Evolutionary conservation across 2,329 filamentous ascomycete genomes (phyloP).

Genomic region (Exophiala sp.): DNA sequence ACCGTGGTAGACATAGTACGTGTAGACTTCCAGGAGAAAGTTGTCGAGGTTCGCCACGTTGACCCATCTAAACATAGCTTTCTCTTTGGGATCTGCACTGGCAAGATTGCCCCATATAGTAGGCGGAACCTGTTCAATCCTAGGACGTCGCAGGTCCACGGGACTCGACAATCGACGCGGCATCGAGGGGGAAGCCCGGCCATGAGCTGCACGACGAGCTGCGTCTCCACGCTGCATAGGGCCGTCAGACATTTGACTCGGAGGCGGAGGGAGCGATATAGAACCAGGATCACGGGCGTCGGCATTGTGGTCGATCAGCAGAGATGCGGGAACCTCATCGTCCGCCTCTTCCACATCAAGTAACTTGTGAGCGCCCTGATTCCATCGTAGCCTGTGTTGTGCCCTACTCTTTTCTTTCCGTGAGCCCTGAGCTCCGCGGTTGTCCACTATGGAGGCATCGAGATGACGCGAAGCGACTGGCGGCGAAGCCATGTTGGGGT

Average conservation of each 20-base stretch:
- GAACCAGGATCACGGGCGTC: constrained; percentile 13
- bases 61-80: constrained; percentile 86
- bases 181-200: constrained; percentile 1
- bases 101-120: constrained; percentile 32
- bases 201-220: neutral
- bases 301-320: constrained; percentile 51
- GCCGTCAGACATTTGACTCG: constrained; percentile 18
- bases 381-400: constrained; percentile 12
- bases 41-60: constrained; percentile 85
- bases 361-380: constrained; percentile 15
- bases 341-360: constrained; percentile 49
- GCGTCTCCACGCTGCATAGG: constrained; percentile 2
- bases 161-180: constrained; percentile 1
- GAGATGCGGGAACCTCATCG: constrained; percentile 58
- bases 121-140: constrained; percentile 22
- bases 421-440: neutral
- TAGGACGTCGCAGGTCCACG: constrained; percentile 29
- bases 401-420: constrained; percentile 19
- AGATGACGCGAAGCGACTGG: constrained; percentile 2
- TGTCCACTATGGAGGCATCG: neutral
- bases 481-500: neutral
- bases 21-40: constrained; percentile 79
- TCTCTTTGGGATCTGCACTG: constrained; percentile 59
- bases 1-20: constrained; percentile 76
- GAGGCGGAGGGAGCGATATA: constrained; percentile 23